Evolutionary conservation across 2,329 filamentous ascomycete species (phyloP).

Genomic region (Fusarium sp.): DNA sequence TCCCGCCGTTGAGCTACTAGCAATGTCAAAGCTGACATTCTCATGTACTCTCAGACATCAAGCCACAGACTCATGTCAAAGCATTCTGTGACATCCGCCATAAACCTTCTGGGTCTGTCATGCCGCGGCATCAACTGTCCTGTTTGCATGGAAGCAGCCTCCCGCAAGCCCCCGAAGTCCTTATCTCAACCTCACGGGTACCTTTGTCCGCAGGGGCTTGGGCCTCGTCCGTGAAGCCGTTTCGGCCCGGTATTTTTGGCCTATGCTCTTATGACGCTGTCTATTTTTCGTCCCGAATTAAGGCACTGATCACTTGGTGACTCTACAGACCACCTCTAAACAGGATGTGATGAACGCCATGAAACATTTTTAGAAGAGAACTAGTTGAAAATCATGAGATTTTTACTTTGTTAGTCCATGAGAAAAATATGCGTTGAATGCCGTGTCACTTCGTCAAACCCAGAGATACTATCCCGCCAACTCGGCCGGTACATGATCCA

Average conservation of each 20-base stretch:
- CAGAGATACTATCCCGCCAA: background rate
- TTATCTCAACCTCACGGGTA: constrained; percentile 20
- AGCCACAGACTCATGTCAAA: constrained; percentile 21
- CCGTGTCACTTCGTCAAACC: background rate
- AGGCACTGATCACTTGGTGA: constrained; percentile 26
- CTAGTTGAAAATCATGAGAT: background rate
- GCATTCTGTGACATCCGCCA: constrained; percentile 1
- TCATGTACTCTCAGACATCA: constrained; percentile 16
- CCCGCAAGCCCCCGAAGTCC: constrained; percentile 13
- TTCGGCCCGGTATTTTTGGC: constrained; percentile 6
- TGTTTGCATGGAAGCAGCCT: constrained; percentile 10
- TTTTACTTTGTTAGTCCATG: background rate
- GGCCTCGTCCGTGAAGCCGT: constrained; percentile 20
- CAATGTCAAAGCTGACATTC: constrained; percentile 6
- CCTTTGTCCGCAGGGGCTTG: constrained; percentile 16
- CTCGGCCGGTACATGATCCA: background rate
- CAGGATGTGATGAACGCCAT: background rate
- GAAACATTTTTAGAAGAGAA: background rate
- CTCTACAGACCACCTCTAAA: background rate
- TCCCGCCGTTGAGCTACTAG: background rate
- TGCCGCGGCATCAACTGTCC: constrained; percentile 10
- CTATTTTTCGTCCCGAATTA: constrained; percentile 7
- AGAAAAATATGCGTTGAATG: background rate
- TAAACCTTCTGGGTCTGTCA: background rate
- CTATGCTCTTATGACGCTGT: constrained; percentile 18